Base-by-base conservation (phyloP, 2,329 filamentous ascomycete genomes). In the Arthrobotrys megalospora region DNA sequence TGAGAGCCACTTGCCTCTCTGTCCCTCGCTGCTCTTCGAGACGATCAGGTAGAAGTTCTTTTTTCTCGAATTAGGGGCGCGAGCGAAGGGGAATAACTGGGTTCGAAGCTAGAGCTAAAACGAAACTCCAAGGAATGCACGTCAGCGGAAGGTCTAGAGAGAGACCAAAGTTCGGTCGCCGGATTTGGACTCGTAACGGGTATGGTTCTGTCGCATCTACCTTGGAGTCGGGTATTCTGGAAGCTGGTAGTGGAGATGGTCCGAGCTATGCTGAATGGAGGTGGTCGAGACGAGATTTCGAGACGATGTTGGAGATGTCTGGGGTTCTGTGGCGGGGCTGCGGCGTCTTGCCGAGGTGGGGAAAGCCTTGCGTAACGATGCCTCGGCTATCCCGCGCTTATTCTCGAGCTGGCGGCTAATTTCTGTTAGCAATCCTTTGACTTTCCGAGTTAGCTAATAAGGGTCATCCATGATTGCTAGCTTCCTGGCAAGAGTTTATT, bases 201-300 rank as follows among this genome's bases (percentile, higher is more conserved):
- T 43, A 48, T 58, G 14, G 28, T 28, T 36, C 36, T 6, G 52
- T 12, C 3, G 11, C 7, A 36, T 19, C 14, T 41, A 58, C 55
- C 53, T 43, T 70, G 38, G 41, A 48, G 19, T 68, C 63, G 71
- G 71, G 72, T 53, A 55, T 47, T 64, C 53, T 60, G 53, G 43
- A 34, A 55, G 48, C 36, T 34, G 47, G 28, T 6, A 4, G 43
- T 48, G 34, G 68, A 21, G 12, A 32, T 24, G 52, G 34, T 36
- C 19, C 48, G n/a, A 16, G 21, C 58, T 24, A 47, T 14, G 10
- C 48, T 48, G 34, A 50, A 52, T 28, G 36, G 10, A 41, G 58
- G 32, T 28, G 24, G 10, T 77, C 73, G 73, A 66, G 73, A 77
- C 73, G 73, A 77, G 60, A 47, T 14, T 5, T 66, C 73, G 73